Evolutionary conservation across 2,329 filamentous ascomycete species (phyloP), one percentile per base, ranked within the genome.

Genomic region (Ustulina deusta): DNA sequence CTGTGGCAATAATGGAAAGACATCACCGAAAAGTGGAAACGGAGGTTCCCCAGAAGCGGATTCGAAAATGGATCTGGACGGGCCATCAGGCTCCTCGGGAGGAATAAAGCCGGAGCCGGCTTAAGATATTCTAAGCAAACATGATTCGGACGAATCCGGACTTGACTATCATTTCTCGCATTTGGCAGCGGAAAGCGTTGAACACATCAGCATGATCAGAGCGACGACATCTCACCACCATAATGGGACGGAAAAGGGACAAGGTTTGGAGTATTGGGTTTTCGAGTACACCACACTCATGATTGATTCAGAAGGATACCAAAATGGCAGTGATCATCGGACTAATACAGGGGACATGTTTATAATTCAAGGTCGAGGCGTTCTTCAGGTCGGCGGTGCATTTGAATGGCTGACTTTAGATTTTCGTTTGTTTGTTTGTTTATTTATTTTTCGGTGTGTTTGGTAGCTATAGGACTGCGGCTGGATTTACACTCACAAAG

Each of bases 1-100:
- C 3, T 91, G 89, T 71, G 88, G 84, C 17, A 82, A 80, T 15
- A 66, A 65, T 44, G 78, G 75, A 22, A 77, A 76, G 58, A 72
- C 70, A 17, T 71, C 73, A 0, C 72, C 75, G 6, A 70, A 70
- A 40, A 71, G 71, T 22, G 71, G 62, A 32, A 65, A 61, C 58
- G 66, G 65, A n/a, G 63, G 52, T 15, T 75, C 74, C 15, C 72
- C 74, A 22, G 65, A 61, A 17, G 71, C 73, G 6, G 75, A 76
- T 9, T 27, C 54, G 20, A 77, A 71, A 49, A 68, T 44, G 13
- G 73, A 74, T 44, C 44, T 58, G 1, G 74, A 73, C 36, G 63
- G 56, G n/a, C 32, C 63, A 44, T 52, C 60, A 15, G 63, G 55
- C 13, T 57, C 66, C 15, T 65, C 70, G 32, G 63, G 49, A 6